phyloP scores from a whole-genome alignment of 2,329 filamentous ascomycete species.

The Pyricularia sp. region DNA sequence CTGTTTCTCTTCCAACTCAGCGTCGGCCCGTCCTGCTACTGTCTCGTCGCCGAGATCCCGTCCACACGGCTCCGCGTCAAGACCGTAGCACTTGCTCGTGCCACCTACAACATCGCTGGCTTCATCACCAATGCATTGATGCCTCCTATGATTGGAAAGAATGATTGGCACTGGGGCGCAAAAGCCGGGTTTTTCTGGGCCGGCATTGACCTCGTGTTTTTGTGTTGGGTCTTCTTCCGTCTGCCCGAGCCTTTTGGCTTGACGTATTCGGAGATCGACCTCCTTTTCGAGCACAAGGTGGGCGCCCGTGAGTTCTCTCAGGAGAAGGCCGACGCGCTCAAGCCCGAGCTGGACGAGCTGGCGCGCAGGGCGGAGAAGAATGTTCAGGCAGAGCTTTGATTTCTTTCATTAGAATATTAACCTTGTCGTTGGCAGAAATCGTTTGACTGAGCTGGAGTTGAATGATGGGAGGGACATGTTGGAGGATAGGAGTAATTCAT shows the following conservation, averaged over 20 bases:
- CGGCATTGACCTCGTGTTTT: slow-evolving; percentile 31
- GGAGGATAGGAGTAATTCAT: too few relatives aligned
- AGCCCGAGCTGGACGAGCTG: background rate
- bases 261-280: slow-evolving; percentile 45
- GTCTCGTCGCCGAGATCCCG: slow-evolving; percentile 29
- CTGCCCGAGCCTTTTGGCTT: slow-evolving; percentile 45
- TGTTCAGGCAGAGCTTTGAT: background rate
- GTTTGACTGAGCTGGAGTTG: too few relatives aligned
- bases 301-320: slow-evolving; percentile 23
- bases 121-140: slow-evolving; percentile 37
- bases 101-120: slow-evolving; percentile 36
- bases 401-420: background rate
- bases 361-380: background rate
- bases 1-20: slow-evolving; percentile 32
- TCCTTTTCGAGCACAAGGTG: slow-evolving; percentile 38
- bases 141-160: slow-evolving; percentile 34
- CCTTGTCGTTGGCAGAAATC: too few relatives aligned
- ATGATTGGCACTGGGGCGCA: slow-evolving; percentile 37
- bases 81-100: slow-evolving; percentile 33
- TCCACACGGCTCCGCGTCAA: slow-evolving; percentile 34
- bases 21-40: slow-evolving; percentile 22
- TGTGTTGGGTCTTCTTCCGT: slow-evolving; percentile 41
- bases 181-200: slow-evolving; percentile 37
- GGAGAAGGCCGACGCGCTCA: slow-evolving; percentile 1
- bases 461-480: too few relatives aligned